Conservation (phyloP, 768 basidiomycete genomes). For the Lactifluus hygrophoroides region DNA sequence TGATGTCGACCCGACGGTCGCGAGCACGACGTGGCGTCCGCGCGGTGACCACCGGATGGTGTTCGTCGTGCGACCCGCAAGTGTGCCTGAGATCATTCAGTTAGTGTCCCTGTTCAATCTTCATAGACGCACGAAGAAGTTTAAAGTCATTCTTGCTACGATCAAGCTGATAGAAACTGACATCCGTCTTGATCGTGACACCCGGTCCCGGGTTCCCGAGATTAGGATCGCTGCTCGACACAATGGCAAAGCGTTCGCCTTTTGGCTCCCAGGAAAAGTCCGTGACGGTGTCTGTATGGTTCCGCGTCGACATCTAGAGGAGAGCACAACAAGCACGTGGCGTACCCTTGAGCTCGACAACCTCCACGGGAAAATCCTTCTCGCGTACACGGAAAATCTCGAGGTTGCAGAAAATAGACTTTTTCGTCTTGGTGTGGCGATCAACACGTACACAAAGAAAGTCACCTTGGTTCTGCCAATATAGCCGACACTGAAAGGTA, state of each 20-base stretch:
- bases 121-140: conserved; percentile 54
- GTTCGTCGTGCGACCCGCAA: conserved; percentile 81
- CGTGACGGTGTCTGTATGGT: conserved; percentile 61
- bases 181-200: conserved; percentile 91
- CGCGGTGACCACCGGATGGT: conserved; percentile 95
- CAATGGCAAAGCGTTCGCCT: conserved; percentile 89
- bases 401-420: conserved; percentile 95
- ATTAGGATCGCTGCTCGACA: conserved; percentile 91
- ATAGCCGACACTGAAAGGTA: conserved; percentile 75
- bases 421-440: conserved; percentile 97
- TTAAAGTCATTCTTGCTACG: conserved; percentile 90
- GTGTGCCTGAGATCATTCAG: conserved; percentile 42
- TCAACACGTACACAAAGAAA: conserved; percentile 99
- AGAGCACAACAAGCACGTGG: neutral
- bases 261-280: conserved; percentile 99
- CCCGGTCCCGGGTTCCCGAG: conserved; percentile 84
- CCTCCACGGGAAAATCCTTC: conserved; percentile 96
- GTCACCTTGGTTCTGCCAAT: conserved; percentile 98
- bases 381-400: conserved; percentile 97
- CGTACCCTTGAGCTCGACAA: conserved; percentile 90
- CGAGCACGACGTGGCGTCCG: conserved; percentile 91
- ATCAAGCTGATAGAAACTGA: conserved; percentile 94
- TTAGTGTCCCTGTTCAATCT: neutral
- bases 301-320: conserved; percentile 25
- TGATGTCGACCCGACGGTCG: conserved; percentile 88